Evolutionary conservation across 352 stramenopile genomes (phyloP).

Genomic region (Phytophthora melonis): DNA sequence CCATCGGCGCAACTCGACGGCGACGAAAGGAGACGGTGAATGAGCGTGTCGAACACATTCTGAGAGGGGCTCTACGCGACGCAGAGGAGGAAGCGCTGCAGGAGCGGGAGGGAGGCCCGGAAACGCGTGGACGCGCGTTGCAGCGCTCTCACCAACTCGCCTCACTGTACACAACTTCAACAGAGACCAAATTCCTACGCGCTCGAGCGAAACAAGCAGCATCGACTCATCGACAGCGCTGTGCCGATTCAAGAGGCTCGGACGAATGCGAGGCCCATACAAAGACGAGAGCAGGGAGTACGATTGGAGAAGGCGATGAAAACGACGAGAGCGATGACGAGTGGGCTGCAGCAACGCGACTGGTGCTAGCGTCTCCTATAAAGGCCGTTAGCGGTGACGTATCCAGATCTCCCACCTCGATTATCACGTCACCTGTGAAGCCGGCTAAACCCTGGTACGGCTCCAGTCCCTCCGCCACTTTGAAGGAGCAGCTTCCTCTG

Average conservation of each 20-base stretch:
- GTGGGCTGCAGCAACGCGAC: not conserved
- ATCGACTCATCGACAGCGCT: not conserved
- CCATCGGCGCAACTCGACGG: conserved; percentile 11
- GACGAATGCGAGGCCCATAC: not conserved
- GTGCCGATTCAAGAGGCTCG: conserved; percentile 2
- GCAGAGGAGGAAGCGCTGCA: conserved; percentile 44
- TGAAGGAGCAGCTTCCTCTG: conserved; percentile 39
- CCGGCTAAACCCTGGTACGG: conserved; percentile 59
- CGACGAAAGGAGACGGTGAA: conserved; percentile 77
- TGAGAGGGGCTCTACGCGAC: conserved; percentile 51
- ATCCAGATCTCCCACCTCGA: conserved; percentile 1
- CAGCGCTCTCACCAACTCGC: conserved; percentile 56
- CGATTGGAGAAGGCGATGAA: conserved; percentile 25
- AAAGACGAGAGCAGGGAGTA: conserved; percentile 3
- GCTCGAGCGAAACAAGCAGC: conserved; percentile 22
- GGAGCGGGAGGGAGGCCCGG: conserved; percentile 27
- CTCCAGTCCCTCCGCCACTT: conserved; percentile 38
- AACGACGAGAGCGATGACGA: conserved; percentile 29
- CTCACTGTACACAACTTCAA: conserved; percentile 55
- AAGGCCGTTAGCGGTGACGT: conserved; percentile 5
- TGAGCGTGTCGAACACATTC: conserved; percentile 68
- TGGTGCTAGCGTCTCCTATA: conserved; percentile 30
- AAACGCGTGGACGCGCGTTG: conserved; percentile 41
- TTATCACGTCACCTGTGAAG: conserved; percentile 27
- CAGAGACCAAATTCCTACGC: conserved; percentile 56